These are phyloP conservation scores for Mortierella sp. DNA, from an alignment of 371 early-diverging fungal genomes.

Conservation along the genomic window DNA sequence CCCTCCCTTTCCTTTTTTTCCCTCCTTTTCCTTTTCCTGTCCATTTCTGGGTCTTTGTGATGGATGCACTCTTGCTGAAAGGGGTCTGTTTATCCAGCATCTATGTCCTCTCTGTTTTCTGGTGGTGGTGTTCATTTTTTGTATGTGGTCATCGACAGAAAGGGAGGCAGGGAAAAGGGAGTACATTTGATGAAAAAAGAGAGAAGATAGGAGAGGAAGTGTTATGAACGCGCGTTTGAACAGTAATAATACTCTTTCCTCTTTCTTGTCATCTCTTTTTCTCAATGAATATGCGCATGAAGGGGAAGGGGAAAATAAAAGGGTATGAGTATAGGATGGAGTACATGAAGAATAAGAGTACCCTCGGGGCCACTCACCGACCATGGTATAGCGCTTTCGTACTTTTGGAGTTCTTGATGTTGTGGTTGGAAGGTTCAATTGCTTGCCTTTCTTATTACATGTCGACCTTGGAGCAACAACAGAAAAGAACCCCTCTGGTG, in stretches of 20 bases:
- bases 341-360: neutral
- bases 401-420: too few relatives aligned
- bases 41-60: neutral
- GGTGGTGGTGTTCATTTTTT: neutral
- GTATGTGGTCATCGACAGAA: neutral
- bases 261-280: neutral
- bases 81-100: too few relatives aligned
- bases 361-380: too few relatives aligned
- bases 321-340: neutral
- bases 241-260: neutral
- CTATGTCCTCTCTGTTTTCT: neutral
- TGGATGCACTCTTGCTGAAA: neutral
- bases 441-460: too few relatives aligned
- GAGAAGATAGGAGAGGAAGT: neutral
- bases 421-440: too few relatives aligned
- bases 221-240: neutral
- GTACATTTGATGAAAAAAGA: neutral
- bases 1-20: neutral
- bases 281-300: slow-evolving; percentile 5
- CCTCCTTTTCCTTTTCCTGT: neutral
- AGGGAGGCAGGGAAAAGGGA: neutral
- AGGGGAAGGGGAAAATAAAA: neutral
- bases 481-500: neutral
- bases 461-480: neutral
- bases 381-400: too few relatives aligned